phyloP scores from a whole-genome alignment of 345 rosid species.

The Citrus glauca region DNA sequence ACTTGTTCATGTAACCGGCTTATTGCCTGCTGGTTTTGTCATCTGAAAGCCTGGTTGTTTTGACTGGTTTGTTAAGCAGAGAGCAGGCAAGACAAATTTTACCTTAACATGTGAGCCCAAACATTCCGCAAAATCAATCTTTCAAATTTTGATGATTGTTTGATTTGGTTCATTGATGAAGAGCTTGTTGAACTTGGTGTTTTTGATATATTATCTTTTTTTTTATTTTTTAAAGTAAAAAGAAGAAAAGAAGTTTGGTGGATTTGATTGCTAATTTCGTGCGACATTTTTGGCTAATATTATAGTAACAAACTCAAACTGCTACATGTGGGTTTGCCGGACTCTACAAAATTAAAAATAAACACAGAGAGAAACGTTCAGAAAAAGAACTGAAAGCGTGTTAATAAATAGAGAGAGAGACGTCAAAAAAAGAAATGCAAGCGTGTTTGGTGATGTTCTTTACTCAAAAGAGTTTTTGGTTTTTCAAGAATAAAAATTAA shows the following conservation, averaged over 20 bases:
- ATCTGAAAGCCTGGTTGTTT: neutral
- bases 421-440: neutral
- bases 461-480: no score
- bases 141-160: neutral
- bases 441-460: no score
- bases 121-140: neutral
- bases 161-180: conserved; percentile 2
- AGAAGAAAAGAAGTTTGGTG: no score
- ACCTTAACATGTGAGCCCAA: neutral
- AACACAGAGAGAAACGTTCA: neutral
- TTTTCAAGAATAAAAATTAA: no score
- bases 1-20: conserved; percentile 48
- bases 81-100: neutral
- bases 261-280: no score
- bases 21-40: neutral
- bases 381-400: no score
- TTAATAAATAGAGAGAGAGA: neutral
- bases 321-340: no score
- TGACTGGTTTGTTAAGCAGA: neutral
- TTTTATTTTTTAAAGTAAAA: no score
- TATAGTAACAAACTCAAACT: no score
- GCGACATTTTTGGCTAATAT: no score
- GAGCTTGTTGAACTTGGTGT: neutral
- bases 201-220: no score
- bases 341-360: no score